These are phyloP conservation scores for Lactarius indigo DNA, from an alignment of 768 basidiomycete genomes.

Conservation along the genomic window DNA sequence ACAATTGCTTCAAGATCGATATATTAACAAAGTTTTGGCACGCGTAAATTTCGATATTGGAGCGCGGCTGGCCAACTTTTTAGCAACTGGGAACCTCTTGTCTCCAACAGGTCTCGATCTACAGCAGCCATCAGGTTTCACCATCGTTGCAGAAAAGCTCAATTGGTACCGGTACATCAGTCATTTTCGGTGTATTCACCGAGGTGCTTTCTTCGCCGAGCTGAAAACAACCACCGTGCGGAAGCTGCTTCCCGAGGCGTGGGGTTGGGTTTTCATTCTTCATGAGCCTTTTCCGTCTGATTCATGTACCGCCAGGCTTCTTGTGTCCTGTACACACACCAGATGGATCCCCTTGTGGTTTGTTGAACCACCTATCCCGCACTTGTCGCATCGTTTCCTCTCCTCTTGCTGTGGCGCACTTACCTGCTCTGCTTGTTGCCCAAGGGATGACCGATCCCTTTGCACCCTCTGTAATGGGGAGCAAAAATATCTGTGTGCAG, in stretches of 20 bases:
- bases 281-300: not conserved
- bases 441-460: slow-evolving; percentile 96
- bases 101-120: slow-evolving; percentile 95
- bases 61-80: slow-evolving; percentile 83
- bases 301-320: slow-evolving; percentile 58
- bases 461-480: slow-evolving; percentile 74
- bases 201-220: slow-evolving; percentile 98
- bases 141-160: slow-evolving; percentile 97
- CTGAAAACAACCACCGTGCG: slow-evolving; percentile 97
- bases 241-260: slow-evolving; percentile 94
- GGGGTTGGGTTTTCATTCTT: slow-evolving; percentile 58
- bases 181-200: slow-evolving; percentile 97
- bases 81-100: slow-evolving; percentile 94
- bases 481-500: slow-evolving; percentile 81
- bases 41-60: slow-evolving; percentile 93
- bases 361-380: slow-evolving; percentile 93
- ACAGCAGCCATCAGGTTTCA: slow-evolving; percentile 98
- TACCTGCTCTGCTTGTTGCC: slow-evolving; percentile 75
- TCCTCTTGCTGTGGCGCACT: slow-evolving; percentile 68
- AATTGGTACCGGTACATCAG: slow-evolving; percentile 99
- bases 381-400: slow-evolving; percentile 87
- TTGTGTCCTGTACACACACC: slow-evolving; percentile 98
- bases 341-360: slow-evolving; percentile 95
- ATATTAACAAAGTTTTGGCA: slow-evolving; percentile 69
- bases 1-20: slow-evolving; percentile 54